phyloP scores from a whole-genome alignment of 768 basidiomycete species.

The Clitopilus passeckerianus region DNA sequence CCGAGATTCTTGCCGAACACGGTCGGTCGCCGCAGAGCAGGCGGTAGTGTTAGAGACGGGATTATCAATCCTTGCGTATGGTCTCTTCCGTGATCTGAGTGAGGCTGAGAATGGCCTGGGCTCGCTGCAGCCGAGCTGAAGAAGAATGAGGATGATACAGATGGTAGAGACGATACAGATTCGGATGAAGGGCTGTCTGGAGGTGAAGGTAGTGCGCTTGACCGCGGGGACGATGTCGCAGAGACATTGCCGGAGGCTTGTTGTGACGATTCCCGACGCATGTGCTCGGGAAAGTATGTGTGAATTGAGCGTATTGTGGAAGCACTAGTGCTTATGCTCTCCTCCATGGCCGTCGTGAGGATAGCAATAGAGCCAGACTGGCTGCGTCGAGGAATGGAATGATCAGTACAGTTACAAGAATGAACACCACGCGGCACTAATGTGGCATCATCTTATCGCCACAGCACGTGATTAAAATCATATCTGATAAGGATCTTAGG shows the following conservation, averaged over 20 bases:
- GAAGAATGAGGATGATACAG: constrained; percentile 71
- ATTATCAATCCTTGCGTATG: constrained; percentile 58
- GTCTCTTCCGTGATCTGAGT: constrained; percentile 31
- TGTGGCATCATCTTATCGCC: background rate
- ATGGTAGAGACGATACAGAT: constrained; percentile 67
- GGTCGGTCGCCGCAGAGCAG: constrained; percentile 58
- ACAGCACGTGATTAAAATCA: background rate
- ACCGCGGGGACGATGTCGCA: constrained; percentile 42
- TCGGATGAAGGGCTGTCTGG: constrained; percentile 58
- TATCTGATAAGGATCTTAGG: background rate
- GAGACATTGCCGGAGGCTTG: constrained; percentile 19
- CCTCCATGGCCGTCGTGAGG: constrained; percentile 19
- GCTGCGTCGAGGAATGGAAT: background rate
- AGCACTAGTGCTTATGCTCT: constrained; percentile 30
- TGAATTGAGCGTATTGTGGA: constrained; percentile 32
- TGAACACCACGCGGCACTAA: background rate
- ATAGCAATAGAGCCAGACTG: constrained; percentile 3
- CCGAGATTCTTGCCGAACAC: constrained; percentile 67
- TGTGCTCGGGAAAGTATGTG: constrained; percentile 8
- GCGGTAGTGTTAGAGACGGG: constrained; percentile 61
- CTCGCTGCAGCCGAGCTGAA: constrained; percentile 71
- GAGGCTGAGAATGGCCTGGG: constrained; percentile 47
- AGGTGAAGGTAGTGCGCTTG: constrained; percentile 48
- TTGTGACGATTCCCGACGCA: constrained; percentile 7
- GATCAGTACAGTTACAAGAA: background rate